These are phyloP conservation scores for Cryphonectria radicalis DNA, from an alignment of 2,329 filamentous ascomycete genomes.

Conservation along the genomic window DNA sequence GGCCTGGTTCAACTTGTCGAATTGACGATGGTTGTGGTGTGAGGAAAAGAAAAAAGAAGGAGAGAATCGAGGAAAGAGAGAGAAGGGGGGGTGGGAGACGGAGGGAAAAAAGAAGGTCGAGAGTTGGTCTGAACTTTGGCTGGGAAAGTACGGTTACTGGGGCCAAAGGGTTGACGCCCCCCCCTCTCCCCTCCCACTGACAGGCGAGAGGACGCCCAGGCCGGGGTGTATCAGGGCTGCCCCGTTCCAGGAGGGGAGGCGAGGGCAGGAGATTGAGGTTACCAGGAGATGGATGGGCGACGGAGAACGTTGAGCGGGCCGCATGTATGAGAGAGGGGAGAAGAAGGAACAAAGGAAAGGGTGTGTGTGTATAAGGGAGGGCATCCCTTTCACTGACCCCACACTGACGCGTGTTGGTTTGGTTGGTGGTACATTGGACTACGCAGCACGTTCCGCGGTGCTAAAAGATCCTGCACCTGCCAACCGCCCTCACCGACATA, in stretches of 20 bases:
- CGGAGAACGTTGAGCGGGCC: not conserved
- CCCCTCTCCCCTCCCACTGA: not conserved
- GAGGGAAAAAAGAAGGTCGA: slow-evolving; percentile 15
- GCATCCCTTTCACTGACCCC: not conserved
- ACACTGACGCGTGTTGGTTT: not conserved
- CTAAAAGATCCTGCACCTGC: not conserved
- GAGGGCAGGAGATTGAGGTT: slow-evolving; percentile 14
- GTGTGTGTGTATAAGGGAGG: not conserved
- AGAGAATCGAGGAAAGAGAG: not conserved
- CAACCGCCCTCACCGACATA: not conserved
- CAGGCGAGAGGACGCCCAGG: not conserved
- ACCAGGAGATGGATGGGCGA: slow-evolving; percentile 13
- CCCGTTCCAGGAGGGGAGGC: slow-evolving; percentile 6
- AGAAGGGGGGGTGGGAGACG: not conserved
- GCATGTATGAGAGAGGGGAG: not conserved
- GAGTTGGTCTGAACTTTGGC: slow-evolving; percentile 1
- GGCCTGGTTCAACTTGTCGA: slow-evolving; percentile 26
- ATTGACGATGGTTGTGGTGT: slow-evolving; percentile 11
- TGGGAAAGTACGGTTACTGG: not conserved
- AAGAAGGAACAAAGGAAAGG: not conserved
- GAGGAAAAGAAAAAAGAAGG: not conserved
- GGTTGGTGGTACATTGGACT: not conserved
- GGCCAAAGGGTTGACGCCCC: not conserved
- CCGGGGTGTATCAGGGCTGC: slow-evolving; percentile 4
- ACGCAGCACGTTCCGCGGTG: not conserved